Evolutionary conservation across 306 rosid genomes (phyloP).

Genomic region (Vigna nakashimae): DNA sequence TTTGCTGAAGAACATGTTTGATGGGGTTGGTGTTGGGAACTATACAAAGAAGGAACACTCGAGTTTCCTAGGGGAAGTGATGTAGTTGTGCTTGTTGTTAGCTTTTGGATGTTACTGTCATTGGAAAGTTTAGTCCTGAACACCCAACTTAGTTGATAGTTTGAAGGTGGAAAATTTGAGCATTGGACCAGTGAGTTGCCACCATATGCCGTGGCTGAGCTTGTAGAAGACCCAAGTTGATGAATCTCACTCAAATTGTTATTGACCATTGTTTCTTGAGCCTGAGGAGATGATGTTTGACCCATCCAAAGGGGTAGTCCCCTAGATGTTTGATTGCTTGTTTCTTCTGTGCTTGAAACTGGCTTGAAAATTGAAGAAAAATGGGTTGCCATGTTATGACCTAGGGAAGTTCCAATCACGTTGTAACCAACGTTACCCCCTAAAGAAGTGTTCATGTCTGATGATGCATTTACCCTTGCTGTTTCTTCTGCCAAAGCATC

Average conservation of each 20-base stretch:
- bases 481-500: conserved; percentile 97
- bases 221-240: conserved; percentile 49
- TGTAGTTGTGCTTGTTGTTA: conserved; percentile 47
- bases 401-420: conserved; percentile 54
- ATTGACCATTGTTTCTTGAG: conserved; percentile 44
- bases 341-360: conserved; percentile 47
- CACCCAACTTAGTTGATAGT: conserved; percentile 70
- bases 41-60: conserved; percentile 74
- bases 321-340: conserved; percentile 44
- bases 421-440: conserved; percentile 59
- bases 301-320: conserved; percentile 69
- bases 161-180: conserved; percentile 50
- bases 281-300: conserved; percentile 44
- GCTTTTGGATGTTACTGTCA: conserved; percentile 45
- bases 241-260: conserved; percentile 52
- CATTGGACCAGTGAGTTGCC: conserved; percentile 53
- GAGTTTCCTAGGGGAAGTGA: conserved; percentile 51
- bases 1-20: conserved; percentile 55
- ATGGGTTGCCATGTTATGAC: conserved; percentile 55
- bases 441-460: conserved; percentile 54
- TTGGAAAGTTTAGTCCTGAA: conserved; percentile 59
- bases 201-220: conserved; percentile 48
- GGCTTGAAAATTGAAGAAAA: conserved; percentile 75
- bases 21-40: conserved; percentile 57
- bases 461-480: conserved; percentile 74